These are phyloP conservation scores for Uronychia binucleata DNA, from an alignment of 73 alveolate species.

Conservation along the genomic window DNA sequence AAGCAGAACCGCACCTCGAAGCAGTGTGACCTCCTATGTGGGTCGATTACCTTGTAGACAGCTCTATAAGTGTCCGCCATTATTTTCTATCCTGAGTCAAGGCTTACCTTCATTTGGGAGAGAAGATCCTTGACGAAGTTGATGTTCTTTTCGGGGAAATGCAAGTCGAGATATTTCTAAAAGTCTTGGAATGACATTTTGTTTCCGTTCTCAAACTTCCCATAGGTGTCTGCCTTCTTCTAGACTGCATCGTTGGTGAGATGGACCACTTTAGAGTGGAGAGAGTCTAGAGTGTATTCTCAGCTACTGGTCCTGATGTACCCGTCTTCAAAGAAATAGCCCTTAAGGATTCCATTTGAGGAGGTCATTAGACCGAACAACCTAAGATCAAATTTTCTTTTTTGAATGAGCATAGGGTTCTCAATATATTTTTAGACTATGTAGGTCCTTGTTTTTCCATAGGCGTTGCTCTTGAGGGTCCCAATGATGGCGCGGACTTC, in stretches of 20 bases:
- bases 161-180: conserved; percentile 28
- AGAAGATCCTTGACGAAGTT: conserved; percentile 31
- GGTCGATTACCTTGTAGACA: conserved; percentile 57
- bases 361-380: conserved; percentile 46
- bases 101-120: conserved; percentile 42
- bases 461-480: neutral
- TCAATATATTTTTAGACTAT: conserved; percentile 49
- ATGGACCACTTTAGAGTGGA: conserved; percentile 53
- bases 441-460: conserved; percentile 23
- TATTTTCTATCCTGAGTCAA: neutral
- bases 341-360: conserved; percentile 43
- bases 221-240: conserved; percentile 63
- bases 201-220: conserved; percentile 67
- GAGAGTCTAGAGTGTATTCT: conserved; percentile 43
- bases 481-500: neutral
- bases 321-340: conserved; percentile 74
- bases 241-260: conserved; percentile 72
- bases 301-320: conserved; percentile 57
- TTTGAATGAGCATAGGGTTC: conserved; percentile 49
- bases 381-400: conserved; percentile 63
- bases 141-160: conserved; percentile 25
- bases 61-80: conserved; percentile 60
- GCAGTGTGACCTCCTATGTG: conserved; percentile 48
- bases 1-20: too few species aligned
- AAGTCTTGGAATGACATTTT: conserved; percentile 50